Evolutionary conservation across 1,284 basidiomycete species (phyloP), one percentile per base, ranked within the genome.

Genomic region (Rhodotorula sp.): DNA sequence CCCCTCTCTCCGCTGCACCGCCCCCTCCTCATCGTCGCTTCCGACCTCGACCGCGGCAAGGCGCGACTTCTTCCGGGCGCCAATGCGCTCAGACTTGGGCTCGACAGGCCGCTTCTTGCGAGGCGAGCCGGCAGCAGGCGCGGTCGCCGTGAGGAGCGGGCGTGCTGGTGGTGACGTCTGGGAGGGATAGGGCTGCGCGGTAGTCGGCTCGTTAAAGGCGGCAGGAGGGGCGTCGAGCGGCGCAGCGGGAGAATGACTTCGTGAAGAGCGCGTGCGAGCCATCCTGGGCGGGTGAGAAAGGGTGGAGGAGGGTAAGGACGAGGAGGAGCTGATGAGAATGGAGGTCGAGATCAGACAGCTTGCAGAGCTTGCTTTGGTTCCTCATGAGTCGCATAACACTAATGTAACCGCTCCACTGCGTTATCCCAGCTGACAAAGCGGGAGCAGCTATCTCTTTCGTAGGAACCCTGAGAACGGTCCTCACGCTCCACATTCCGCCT

Each of bases 81-180:
- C 37, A 25, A 34, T 34, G 32, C 19, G 29, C 46, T 46, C 54
- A 19, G 9, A 32, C n/a, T 50, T n/a, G 36, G 57, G 56, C 29
- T 66, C 56, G 46, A 66, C 64, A n/a, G 54, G 54, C 6, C 63
- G 61, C 50, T 48, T 46, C 46, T 46, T 56, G 13, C 32, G 55
- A 12, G 25, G 36, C 5, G 58, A 21, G 15, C 37, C 13, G 17
- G 56, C 25, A n/a, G 56, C 7, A 12, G 19, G 4, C 32, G 64
- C 36, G 34, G 4, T 44, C 7, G 44, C 9, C 3, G 44, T 19
- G 44, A 17, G 25, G 32, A 27, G 50, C 22, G 32, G n/a, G n/a
- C 37, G 61, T 6, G 37, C 12, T 8, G 39, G 22, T 10, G 64
- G 34, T 39, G 57, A 64, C 53, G 62, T 64, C 61, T 51, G 19